Conservation (phyloP, 148 eudicot genomes). For the Mesembryanthemum crystallinum region DNA sequence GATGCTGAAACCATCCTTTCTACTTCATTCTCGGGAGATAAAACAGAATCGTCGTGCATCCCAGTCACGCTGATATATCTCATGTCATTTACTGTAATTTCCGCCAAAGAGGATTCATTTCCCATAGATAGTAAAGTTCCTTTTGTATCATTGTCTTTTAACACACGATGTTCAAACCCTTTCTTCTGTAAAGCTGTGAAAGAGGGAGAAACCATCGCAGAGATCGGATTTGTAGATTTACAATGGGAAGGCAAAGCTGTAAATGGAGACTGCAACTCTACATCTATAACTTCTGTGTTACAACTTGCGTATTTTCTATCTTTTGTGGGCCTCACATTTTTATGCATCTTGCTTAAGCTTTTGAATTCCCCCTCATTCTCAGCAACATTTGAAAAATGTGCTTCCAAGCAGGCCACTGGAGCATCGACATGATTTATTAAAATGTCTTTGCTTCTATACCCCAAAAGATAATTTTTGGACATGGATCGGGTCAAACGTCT, state of each 20-base stretch:
- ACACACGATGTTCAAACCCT: conserved; percentile 20
- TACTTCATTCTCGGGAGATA: conserved; percentile 28
- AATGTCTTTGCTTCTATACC: conserved; percentile 21
- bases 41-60: conserved; percentile 19
- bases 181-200: conserved; percentile 33
- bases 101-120: conserved; percentile 35
- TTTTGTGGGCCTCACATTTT: conserved; percentile 21
- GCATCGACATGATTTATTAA: conserved; percentile 33
- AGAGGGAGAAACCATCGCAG: conserved; percentile 37
- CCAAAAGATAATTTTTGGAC: conserved; percentile 21
- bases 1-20: conserved; percentile 31
- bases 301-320: conserved; percentile 23
- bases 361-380: conserved; percentile 27
- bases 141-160: conserved; percentile 24
- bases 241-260: conserved; percentile 15
- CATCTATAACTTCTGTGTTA: conserved; percentile 23
- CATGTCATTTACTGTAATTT: conserved; percentile 29
- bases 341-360: conserved; percentile 15
- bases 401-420: conserved; percentile 47
- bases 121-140: conserved; percentile 24
- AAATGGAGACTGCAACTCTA: conserved; percentile 20
- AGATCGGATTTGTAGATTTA: conserved; percentile 5
- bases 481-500: conserved; percentile 29
- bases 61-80: conserved; percentile 20
- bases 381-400: conserved; percentile 30